These are phyloP conservation scores for Didymella keratinophila DNA, from an alignment of 2,329 filamentous ascomycete genomes.

Conservation along the genomic window DNA sequence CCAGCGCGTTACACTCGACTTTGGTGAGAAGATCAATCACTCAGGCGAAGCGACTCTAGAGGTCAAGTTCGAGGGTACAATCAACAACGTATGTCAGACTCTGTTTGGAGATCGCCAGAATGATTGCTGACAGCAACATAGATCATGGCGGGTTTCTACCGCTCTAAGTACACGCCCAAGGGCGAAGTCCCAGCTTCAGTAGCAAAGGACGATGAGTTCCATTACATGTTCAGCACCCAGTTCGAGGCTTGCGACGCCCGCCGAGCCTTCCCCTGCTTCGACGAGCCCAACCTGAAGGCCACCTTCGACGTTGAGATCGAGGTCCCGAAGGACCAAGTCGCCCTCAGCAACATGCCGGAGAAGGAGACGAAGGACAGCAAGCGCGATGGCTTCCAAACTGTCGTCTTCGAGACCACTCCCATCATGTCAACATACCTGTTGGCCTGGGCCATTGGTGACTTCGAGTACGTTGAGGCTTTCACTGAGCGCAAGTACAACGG, in stretches of 20 bases:
- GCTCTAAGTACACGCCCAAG: slow-evolving; percentile 88
- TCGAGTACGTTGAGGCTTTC: slow-evolving; percentile 93
- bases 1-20: slow-evolving; percentile 82
- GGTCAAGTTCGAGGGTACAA: slow-evolving; percentile 78
- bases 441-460: slow-evolving; percentile 95
- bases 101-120: too few species aligned
- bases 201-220: slow-evolving; percentile 71
- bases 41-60: slow-evolving; percentile 71
- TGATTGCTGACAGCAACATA: slow-evolving; percentile 19
- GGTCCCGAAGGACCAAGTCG: slow-evolving; percentile 85
- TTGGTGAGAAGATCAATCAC: slow-evolving; percentile 73
- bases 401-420: slow-evolving; percentile 90
- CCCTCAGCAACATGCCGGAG: slow-evolving; percentile 94
- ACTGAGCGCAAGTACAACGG: slow-evolving; percentile 91
- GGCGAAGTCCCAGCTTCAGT: slow-evolving; percentile 77
- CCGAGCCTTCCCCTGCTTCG: slow-evolving; percentile 95
- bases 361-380: slow-evolving; percentile 77
- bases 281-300: slow-evolving; percentile 96
- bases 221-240: slow-evolving; percentile 87
- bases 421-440: slow-evolving; percentile 96
- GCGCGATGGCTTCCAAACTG: slow-evolving; percentile 74
- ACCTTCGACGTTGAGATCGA: slow-evolving; percentile 95
- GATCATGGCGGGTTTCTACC: slow-evolving; percentile 88
- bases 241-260: slow-evolving; percentile 97
- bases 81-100: slow-evolving; percentile 71